Conservation (phyloP, 2,329 filamentous ascomycete genomes). For the Sporothrix pseudoabietina region DNA sequence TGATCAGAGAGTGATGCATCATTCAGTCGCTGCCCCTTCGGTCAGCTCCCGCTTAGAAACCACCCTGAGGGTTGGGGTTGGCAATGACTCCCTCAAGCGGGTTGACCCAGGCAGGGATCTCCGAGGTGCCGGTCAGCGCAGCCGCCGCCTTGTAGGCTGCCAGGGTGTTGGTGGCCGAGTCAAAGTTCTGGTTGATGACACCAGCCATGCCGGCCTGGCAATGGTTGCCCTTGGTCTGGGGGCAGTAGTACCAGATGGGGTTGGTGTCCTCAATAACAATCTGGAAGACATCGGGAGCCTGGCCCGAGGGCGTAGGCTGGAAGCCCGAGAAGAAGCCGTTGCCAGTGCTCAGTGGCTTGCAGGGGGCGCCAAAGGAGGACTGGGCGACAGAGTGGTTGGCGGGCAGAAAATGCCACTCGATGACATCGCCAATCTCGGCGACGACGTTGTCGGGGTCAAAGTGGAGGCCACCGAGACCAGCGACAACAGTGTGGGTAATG, state of each 20-base stretch:
- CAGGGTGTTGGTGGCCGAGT: constrained; percentile 44
- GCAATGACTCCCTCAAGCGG: constrained; percentile 44
- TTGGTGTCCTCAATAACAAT: constrained; percentile 47
- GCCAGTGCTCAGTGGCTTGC: constrained; percentile 45
- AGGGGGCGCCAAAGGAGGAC: constrained; percentile 49
- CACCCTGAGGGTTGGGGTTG: constrained; percentile 48
- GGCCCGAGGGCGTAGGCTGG: constrained; percentile 41
- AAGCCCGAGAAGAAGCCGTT: constrained; percentile 51
- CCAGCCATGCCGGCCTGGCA: constrained; percentile 55
- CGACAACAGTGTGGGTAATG: constrained; percentile 51
- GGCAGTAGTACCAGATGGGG: constrained; percentile 52
- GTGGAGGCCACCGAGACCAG: constrained; percentile 48
- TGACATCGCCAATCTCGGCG: constrained; percentile 52
- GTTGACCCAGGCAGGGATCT: constrained; percentile 41
- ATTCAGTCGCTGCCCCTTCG: no score
- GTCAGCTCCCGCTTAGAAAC: constrained; percentile 39
- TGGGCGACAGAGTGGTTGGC: constrained; percentile 47
- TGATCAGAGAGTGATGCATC: background rate
- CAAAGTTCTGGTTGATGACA: constrained; percentile 53
- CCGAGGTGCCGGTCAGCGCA: constrained; percentile 39
- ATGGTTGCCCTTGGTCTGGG: constrained; percentile 47
- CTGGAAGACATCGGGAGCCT: constrained; percentile 49
- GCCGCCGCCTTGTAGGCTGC: constrained; percentile 44
- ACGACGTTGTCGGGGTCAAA: constrained; percentile 56
- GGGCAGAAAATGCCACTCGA: constrained; percentile 60